Evolutionary conservation across 2,329 filamentous ascomycete species (phyloP), one percentile per base, ranked within the genome.

Genomic region (Rutstroemia sp.): DNA sequence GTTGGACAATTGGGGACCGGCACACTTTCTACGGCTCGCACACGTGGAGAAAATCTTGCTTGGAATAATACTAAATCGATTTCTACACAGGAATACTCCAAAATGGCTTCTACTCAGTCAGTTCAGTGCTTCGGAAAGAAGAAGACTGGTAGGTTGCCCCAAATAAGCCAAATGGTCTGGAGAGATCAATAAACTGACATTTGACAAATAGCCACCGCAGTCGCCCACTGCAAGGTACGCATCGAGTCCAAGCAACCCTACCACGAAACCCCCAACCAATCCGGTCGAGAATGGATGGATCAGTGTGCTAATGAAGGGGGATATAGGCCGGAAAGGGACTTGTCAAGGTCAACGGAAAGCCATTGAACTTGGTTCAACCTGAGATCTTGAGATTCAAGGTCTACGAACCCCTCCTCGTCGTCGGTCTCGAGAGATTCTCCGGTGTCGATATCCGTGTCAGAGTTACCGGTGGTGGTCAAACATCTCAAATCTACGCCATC

Each of bases 41-140:
- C 12, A 16, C 37, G 41, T 41, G 52, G 37, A 19, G 52, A 45
- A 49, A 39, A 19, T 42, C 39, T n/a, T n/a, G 25, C 25, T n/a
- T n/a, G 17, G 39, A 19, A 42, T 16, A 37, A 54, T 10, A 45
- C 52, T 54, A 56, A 56, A 45, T 12, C 51, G 12, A 46, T 38
- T 34, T 53, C 42, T 30, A 34, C 16, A 21, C 42, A 56, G 57
- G 53, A 50, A 38, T 46, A 55, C 51, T 54, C 41, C 58, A 66
- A 48, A 48, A 70, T 70, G 69, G 64, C 69, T 85, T 86, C 88
- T 77, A 79, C 82, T 70, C 86, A 88, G 79, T 88, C 84, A 78
- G 88, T 91, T 72, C 91, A 96, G 85, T 96, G 91, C 88, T 96
- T 97, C 88, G 92, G 92, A 87, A 96, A 96, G 87, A 92, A 92